phyloP scores from a whole-genome alignment of 176 grass and related monocot genomes.

The Oryza australiensis region DNA sequence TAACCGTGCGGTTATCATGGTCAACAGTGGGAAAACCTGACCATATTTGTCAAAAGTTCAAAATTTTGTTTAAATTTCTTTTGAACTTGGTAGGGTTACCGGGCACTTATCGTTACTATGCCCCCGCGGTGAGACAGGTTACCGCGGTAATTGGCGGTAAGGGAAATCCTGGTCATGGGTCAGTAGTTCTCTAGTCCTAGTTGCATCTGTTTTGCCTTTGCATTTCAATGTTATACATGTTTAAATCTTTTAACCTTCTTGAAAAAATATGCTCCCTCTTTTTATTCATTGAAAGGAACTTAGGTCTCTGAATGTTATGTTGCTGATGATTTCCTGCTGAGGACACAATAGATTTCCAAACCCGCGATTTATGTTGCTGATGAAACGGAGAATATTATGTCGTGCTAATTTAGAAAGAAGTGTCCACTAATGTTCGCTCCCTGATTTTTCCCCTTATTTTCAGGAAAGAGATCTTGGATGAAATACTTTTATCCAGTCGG shows the following conservation, averaged over 20 bases:
- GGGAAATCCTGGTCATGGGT: too few species aligned
- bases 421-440: neutral
- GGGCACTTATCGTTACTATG: too few species aligned
- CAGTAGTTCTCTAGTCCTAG: neutral
- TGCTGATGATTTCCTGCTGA: neutral
- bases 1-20: too few species aligned
- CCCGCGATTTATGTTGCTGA: neutral
- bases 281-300: too few species aligned
- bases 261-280: neutral
- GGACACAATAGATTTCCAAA: neutral
- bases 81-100: too few species aligned
- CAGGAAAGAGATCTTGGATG: constrained; percentile 58
- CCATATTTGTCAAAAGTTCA: too few species aligned
- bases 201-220: neutral
- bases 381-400: constrained; percentile 11
- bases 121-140: too few species aligned
- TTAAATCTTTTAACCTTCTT: neutral
- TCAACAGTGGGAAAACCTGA: too few species aligned
- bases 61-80: too few species aligned
- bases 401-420: constrained; percentile 30
- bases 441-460: constrained; percentile 24
- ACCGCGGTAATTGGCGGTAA: too few species aligned
- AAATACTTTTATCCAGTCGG: constrained; percentile 53
- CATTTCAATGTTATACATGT: neutral
- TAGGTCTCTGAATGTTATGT: too few species aligned